Evolutionary conservation across 108 stramenopile species (phyloP).

Genomic region (Epithemia pelagica): DNA sequence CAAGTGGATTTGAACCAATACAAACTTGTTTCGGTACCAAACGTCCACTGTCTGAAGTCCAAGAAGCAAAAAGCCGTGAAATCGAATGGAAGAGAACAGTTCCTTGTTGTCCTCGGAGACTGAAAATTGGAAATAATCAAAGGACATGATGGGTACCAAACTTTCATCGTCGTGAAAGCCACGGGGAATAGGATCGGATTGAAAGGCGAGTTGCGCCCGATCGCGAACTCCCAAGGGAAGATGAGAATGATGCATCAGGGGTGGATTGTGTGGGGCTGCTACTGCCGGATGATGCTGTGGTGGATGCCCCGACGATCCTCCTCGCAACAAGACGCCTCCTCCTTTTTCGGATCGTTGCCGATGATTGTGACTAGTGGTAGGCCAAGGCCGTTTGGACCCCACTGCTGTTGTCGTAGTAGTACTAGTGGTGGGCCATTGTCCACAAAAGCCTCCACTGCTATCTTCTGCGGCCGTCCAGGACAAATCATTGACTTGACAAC

Average conservation of each 20-base stretch:
- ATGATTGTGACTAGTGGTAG: background rate
- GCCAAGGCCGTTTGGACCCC: background rate
- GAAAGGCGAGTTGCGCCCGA: background rate
- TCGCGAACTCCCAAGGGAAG: background rate
- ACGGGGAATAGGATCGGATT: background rate
- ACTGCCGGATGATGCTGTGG: background rate
- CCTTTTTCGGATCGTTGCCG: too few relatives aligned
- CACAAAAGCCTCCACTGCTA: background rate
- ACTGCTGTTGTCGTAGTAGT: too few relatives aligned
- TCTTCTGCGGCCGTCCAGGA: background rate
- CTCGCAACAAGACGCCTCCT: background rate
- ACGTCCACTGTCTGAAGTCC: too few relatives aligned
- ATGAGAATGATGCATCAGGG: too few relatives aligned
- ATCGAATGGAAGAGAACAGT: too few relatives aligned
- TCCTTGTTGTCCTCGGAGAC: constrained; percentile 25
- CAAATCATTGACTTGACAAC: background rate
- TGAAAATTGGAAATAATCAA: constrained; percentile 51
- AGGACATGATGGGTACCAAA: constrained; percentile 38
- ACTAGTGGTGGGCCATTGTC: too few relatives aligned
- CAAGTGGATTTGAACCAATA: constrained; percentile 61
- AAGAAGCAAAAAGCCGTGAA: too few relatives aligned
- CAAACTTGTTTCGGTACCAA: constrained; percentile 57
- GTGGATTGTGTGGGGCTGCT: too few relatives aligned
- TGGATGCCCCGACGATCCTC: background rate
- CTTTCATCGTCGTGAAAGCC: constrained; percentile 19